Conservation (phyloP, 73 alveolate genomes). For the Loxodes magnus region DNA sequence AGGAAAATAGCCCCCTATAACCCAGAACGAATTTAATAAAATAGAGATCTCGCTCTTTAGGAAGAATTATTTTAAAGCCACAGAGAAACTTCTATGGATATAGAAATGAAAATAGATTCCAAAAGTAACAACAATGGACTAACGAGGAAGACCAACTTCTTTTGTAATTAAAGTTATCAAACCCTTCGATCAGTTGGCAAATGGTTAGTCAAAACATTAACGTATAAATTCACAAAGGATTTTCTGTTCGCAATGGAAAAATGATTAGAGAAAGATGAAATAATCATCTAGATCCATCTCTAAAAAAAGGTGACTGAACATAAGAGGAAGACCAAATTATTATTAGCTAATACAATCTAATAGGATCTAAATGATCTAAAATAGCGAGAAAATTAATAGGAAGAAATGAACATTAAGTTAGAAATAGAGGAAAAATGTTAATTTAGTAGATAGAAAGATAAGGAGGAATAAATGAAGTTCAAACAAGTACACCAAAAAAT, state of each 20-base stretch:
- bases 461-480: not conserved
- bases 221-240: constrained; percentile 10
- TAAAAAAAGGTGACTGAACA: constrained; percentile 60
- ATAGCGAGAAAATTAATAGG: constrained; percentile 49
- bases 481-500: no score
- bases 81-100: no score
- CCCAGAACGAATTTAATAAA: no score
- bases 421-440: constrained; percentile 39
- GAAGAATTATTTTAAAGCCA: no score
- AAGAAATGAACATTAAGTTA: constrained; percentile 73
- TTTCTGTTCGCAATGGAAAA: constrained; percentile 53
- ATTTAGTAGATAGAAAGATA: not conserved
- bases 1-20: no score
- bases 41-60: no score
- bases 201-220: no score
- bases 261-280: constrained; percentile 78
- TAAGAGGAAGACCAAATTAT: constrained; percentile 56
- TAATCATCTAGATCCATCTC: constrained; percentile 62
- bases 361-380: constrained; percentile 77
- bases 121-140: no score
- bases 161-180: no score
- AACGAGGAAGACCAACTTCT: no score
- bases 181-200: no score
- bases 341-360: constrained; percentile 44
- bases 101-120: no score